Evolutionary conservation across 2,329 filamentous ascomycete species (phyloP), one percentile per base, ranked within the genome.

Genomic region (Xylogone sp.): DNA sequence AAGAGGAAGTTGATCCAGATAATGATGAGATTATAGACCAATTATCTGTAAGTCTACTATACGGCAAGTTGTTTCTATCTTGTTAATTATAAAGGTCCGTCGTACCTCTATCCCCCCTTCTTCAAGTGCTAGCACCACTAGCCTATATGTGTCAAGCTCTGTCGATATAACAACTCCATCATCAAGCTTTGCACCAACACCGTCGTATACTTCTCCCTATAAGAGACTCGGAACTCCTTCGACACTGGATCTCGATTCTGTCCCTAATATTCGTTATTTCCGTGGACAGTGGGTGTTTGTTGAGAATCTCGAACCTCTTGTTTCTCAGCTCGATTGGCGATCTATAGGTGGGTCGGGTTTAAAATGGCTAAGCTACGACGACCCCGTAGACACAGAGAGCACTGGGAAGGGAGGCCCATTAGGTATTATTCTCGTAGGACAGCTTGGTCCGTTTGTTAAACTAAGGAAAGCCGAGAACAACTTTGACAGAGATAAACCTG

Each of bases 351-450:
- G 42, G 49, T 21, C 13, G 45, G 21, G 29, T 42, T 46, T 42
- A 46, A 51, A 49, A 42, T 54, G 29, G 49, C 50, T 52, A 19
- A 22, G 39, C 24, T 31, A 49, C 45, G 49, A 52, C 22, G 45
- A 45, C 31, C 46, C 21, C 21, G 42, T 44, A 18, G 49, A 54
- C 50, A 22, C 52, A 50, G 52, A 54, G 22, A 27, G 49, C 52
- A 18, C 49, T 49, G 18, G 49, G 46, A 39, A 52, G 21, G 45
- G 13, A 49, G 21, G 42, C 22, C 49, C 49, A n/a, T 52, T 54
- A 18, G 46, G 49, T 50, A 52, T 54, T 50, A 54, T 54, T 45
- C 46, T 54, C 49, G 22, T 54, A 52, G 46, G 50, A 45, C 45
- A 54, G 45, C 49, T 54, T 21, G 42, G 49, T 29, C 43, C 29